Base-by-base conservation (phyloP, 1,284 basidiomycete species). In the Retiboletus fuscus region DNA sequence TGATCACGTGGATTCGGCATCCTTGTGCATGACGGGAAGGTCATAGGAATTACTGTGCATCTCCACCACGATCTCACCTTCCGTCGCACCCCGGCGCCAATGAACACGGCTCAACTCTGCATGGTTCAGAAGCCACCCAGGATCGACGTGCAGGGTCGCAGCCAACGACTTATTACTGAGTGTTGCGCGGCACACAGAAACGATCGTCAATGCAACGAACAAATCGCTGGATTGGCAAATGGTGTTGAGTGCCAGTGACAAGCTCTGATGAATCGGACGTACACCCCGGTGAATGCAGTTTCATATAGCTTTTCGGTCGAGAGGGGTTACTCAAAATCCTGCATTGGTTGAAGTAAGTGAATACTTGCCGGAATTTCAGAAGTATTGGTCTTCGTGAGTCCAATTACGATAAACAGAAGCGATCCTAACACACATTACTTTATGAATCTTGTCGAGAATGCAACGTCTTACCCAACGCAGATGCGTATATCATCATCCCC, bases 141-240 rank as follows among this genome's bases (percentile, higher is more conserved):
- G 78, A 55, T 83, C 80, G 11, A 85, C 83, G 51, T 84, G 81
- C 22, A 82, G 70, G 49, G 80, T 81, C 28, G 80, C 76, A 39
- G 85, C 83, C 41, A 86, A 74, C 18, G 84, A 85, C 62, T 83
- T 82, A 39, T 83, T 77, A 58, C 79, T 78, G 44, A 84, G 74
- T 82, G 82, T 82, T 47, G 79, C 75, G 24, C 76, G 79, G 41
- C 82, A 82, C 18, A 82, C 78, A 10, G 82, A 77, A 55, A 76
- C 58, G 60, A 72, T 77, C 92, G 87, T 96, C 81, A 94, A 90
- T 82, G 95, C 90, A 80, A 97, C 90, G 78, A 89, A 95, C 76
- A 89, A 87, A 26, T 39, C 41, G 81, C 95, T 69, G 84, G 92
- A 96, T 96, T 22, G 16, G 5, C 39, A 47, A 75, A 88, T 87